A percentile compares a stretch with the other conserved stretches of the same genome.
phyloP scores from a whole-genome alignment of 495 filamentous ascomycete genomes.

The Evansstolkia leycettana region DNA sequence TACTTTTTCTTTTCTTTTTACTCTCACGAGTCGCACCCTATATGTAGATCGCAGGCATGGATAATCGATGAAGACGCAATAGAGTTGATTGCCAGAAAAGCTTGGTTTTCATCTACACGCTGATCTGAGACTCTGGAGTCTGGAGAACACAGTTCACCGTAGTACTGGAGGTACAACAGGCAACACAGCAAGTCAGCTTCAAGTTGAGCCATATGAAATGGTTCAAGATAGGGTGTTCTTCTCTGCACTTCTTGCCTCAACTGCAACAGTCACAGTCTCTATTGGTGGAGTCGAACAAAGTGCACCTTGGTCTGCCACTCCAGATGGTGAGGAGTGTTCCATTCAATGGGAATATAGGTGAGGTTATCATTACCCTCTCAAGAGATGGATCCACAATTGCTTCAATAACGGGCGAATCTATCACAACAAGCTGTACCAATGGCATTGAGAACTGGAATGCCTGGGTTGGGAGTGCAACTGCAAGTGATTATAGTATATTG shows the following conservation, averaged over 20 bases:
- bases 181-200: conserved; percentile 13
- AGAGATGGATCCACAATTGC: conserved; percentile 22
- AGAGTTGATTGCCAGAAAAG: too few species aligned
- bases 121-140: too few species aligned
- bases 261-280: conserved; percentile 30
- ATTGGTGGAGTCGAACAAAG: conserved; percentile 32
- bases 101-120: too few species aligned
- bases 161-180: conserved; percentile 20
- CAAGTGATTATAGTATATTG: too few species aligned
- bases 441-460: conserved; percentile 44
- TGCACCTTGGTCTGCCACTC: conserved; percentile 21
- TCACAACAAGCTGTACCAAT: conserved; percentile 29
- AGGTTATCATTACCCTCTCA: conserved; percentile 37
- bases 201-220: conserved; percentile 5
- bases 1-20: background rate
- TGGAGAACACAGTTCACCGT: too few species aligned
- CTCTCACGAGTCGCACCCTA: background rate
- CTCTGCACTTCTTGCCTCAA: conserved; percentile 14
- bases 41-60: background rate
- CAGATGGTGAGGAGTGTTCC: conserved; percentile 23
- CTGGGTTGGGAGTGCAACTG: conserved; percentile 27
- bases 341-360: conserved; percentile 36
- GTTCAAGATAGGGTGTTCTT: conserved; percentile 28
- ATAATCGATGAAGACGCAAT: too few species aligned
- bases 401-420: conserved; percentile 29